These are phyloP conservation scores for Alternaria consortialis DNA, from an alignment of 2,329 filamentous ascomycete genomes.

Conservation along the genomic window DNA sequence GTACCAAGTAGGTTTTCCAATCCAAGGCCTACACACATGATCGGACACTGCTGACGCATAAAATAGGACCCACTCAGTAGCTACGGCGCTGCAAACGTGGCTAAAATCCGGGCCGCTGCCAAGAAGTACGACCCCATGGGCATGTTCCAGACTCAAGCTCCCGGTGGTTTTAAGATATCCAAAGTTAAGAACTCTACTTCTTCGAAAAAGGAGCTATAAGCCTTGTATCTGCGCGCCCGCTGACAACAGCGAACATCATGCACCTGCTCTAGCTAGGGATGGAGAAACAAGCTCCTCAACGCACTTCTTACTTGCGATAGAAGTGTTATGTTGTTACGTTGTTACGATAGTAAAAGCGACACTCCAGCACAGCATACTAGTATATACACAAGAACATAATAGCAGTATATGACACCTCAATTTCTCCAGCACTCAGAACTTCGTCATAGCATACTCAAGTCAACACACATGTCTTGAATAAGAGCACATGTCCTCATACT, in stretches of 20 bases:
- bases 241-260: neutral
- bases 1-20: slow-evolving; percentile 27
- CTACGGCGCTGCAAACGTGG: slow-evolving; percentile 53
- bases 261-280: neutral
- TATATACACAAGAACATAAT: neutral
- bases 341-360: neutral
- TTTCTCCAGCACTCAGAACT: too few relatives aligned
- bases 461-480: neutral
- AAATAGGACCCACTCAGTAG: slow-evolving; percentile 48
- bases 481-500: neutral
- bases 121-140: slow-evolving; percentile 52
- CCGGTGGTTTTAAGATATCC: slow-evolving; percentile 56
- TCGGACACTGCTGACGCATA: slow-evolving; percentile 25
- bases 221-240: neutral
- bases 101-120: slow-evolving; percentile 44
- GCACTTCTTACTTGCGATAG: neutral
- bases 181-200: slow-evolving; percentile 12
- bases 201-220: slow-evolving; percentile 4
- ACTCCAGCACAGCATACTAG: too few relatives aligned
- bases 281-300: neutral
- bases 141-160: slow-evolving; percentile 53
- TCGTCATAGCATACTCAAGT: neutral
- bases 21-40: neutral
- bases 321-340: neutral
- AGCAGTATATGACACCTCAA: neutral